A percentile compares a stretch with the other conserved stretches of the same genome.
Conservation (phyloP, 306 rosid species). For the Amphicarpaea edgeworthii region DNA sequence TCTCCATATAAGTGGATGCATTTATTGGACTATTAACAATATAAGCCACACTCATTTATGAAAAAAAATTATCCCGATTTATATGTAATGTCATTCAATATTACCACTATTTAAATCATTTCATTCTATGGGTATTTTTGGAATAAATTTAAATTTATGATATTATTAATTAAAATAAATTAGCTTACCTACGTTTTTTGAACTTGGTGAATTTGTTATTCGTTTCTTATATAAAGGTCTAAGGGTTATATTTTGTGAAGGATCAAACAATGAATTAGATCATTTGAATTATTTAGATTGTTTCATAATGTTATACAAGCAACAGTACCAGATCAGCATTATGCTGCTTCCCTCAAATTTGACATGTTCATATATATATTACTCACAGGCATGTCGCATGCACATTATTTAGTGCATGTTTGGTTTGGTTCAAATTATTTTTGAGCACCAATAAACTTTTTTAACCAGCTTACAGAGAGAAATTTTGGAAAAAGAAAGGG, state of each 20-base stretch:
- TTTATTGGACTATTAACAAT: too few species aligned
- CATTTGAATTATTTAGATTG: constrained; percentile 24
- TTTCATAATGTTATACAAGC: constrained; percentile 38
- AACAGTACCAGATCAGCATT: constrained; percentile 23
- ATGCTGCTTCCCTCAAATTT: constrained; percentile 30
- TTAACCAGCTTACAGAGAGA: not conserved
- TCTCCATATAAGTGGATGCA: too few species aligned
- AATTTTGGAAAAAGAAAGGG: not conserved
- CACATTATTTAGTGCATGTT: constrained; percentile 14
- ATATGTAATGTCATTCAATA: too few species aligned
- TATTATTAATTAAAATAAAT: too few species aligned
- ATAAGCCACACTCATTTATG: too few species aligned
- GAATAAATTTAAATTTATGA: too few species aligned
- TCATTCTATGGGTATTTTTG: too few species aligned
- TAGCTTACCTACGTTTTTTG: too few species aligned
- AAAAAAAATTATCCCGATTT: too few species aligned
- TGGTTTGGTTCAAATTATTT: not conserved
- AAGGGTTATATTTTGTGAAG: constrained; percentile 1
- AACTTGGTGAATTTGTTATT: too few species aligned
- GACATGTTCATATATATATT: not conserved
- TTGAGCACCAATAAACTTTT: not conserved
- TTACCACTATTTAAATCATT: too few species aligned
- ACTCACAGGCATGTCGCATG: not conserved
- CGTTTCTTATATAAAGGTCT: too few species aligned
- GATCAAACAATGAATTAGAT: constrained; percentile 25